These are phyloP conservation scores for Nicotiana attenuata DNA, from an alignment of 257 asterid genomes.

Conservation along the genomic window DNA sequence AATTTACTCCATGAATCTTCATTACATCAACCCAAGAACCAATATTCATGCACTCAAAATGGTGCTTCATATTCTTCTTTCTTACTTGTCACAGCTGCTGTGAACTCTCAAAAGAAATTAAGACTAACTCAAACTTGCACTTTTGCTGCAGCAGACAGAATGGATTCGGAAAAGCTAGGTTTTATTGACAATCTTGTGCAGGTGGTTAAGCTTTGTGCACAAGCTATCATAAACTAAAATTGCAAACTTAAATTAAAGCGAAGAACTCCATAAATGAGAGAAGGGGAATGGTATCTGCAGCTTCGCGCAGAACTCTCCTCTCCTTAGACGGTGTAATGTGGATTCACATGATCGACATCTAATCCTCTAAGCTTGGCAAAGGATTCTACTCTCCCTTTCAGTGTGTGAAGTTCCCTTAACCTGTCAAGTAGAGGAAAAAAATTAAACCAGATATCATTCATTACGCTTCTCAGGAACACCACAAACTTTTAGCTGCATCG, in stretches of 20 bases:
- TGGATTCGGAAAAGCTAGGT: background rate
- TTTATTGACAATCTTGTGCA: slow-evolving; percentile 5
- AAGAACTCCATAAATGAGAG: background rate
- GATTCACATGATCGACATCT: slow-evolving; percentile 43
- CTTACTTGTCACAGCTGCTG: background rate
- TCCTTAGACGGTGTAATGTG: slow-evolving; percentile 44
- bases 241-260: background rate
- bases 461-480: background rate
- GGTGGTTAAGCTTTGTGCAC: background rate
- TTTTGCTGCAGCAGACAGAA: background rate
- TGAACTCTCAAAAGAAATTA: background rate
- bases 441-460: background rate
- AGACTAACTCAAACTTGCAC: background rate
- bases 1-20: background rate
- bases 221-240: background rate
- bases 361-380: slow-evolving; percentile 50
- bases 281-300: background rate
- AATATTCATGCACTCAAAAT: background rate
- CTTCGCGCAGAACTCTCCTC: background rate
- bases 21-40: background rate
- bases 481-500: background rate
- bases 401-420: slow-evolving; percentile 58
- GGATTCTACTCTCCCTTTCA: slow-evolving; percentile 58
- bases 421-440: slow-evolving; percentile 17
- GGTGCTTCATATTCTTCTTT: background rate